phyloP scores from a whole-genome alignment of 805 yeast genomes.

The Kregervanrija fluxuum region DNA sequence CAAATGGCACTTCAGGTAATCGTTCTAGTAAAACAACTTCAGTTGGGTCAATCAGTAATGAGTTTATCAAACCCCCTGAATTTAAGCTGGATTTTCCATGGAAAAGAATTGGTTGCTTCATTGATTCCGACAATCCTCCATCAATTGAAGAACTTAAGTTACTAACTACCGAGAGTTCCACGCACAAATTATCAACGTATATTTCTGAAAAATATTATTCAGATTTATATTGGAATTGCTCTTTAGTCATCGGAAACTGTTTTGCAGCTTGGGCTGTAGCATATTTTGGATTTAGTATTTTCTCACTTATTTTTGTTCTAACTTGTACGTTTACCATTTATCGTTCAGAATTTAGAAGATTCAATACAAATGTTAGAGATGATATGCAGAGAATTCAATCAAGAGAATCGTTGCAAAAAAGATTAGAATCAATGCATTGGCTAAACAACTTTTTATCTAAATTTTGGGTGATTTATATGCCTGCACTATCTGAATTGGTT shows the following conservation, averaged over 20 bases:
- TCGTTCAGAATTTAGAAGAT: conserved; percentile 66
- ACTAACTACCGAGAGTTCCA: conserved; percentile 11
- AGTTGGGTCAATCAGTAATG: conserved; percentile 1
- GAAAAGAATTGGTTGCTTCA: conserved; percentile 28
- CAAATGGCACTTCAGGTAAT: neutral
- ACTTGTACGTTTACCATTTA: conserved; percentile 60
- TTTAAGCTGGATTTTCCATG: conserved; percentile 25
- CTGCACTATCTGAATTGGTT: conserved; percentile 72
- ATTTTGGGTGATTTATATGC: conserved; percentile 87
- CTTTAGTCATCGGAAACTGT: conserved; percentile 60
- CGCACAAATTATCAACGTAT: conserved; percentile 43
- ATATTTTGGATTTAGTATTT: conserved; percentile 54
- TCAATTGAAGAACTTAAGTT: conserved; percentile 11
- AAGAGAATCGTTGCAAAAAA: conserved; percentile 54
- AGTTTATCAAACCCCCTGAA: conserved; percentile 6
- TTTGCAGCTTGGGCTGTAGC: conserved; percentile 66
- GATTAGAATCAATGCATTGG: conserved; percentile 75
- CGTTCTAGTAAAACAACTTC: conserved; percentile 1
- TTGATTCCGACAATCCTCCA: conserved; percentile 22
- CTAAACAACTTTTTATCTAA: conserved; percentile 67
- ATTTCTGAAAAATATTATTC: conserved; percentile 62
- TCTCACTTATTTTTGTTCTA: conserved; percentile 53
- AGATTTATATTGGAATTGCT: conserved; percentile 67
- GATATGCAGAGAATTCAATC: conserved; percentile 63
- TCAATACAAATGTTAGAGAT: conserved; percentile 66